Conservation (phyloP, 495 filamentous ascomycete genomes). For the Neurospora sp. region DNA sequence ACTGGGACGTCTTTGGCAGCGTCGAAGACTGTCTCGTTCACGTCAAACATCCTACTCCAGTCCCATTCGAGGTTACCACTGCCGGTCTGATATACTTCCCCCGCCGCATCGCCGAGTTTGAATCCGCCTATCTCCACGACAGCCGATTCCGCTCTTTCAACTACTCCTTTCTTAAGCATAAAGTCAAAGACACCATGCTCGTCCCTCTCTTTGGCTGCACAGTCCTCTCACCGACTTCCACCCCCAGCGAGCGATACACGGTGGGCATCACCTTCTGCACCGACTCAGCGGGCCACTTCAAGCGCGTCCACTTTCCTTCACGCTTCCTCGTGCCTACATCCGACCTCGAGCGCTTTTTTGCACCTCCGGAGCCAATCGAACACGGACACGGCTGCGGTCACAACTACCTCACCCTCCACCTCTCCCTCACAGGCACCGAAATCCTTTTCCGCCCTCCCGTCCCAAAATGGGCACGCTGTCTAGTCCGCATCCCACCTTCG, state of each 20-base stretch:
- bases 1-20: background rate
- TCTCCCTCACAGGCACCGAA: conserved; percentile 1
- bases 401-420: background rate
- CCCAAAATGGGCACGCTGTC: conserved; percentile 2
- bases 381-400: background rate
- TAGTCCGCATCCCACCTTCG: background rate
- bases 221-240: background rate
- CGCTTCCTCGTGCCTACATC: conserved; percentile 2
- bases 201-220: conserved; percentile 4
- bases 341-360: background rate
- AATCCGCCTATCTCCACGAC: background rate
- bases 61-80: background rate
- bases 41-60: background rate
- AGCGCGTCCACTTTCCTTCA: conserved; percentile 6
- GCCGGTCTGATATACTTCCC: conserved; percentile 1
- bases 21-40: background rate
- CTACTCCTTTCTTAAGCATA: conserved; percentile 4
- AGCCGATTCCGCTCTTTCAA: conserved; percentile 3
- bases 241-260: background rate
- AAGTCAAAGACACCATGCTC: background rate
- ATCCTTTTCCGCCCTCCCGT: conserved; percentile 1
- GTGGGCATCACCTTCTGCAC: conserved; percentile 7
- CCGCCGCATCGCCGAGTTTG: background rate
- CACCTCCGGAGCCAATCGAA: background rate
- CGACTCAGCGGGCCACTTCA: background rate